Evolutionary conservation across 345 rosid species (phyloP), one percentile per base, ranked within the genome.

Genomic region (Murraya koenigii): DNA sequence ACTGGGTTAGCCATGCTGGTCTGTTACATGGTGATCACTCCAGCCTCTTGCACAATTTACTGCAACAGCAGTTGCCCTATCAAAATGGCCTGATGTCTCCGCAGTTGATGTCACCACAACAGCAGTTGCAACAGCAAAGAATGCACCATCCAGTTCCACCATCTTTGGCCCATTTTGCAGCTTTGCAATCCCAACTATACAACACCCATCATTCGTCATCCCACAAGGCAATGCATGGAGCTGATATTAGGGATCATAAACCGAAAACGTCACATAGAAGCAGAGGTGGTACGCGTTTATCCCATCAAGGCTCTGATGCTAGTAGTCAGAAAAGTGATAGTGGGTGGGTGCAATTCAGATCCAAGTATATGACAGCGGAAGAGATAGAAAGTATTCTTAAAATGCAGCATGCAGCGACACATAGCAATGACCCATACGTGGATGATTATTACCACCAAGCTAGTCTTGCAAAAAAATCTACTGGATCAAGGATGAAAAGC

Each of bases 401-500:
- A 83, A 94, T 96, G 97, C 99, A 96, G 90, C 98, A 91, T 82
- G 89, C 94, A 13, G 86, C 94, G 32, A 87, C 92, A 0, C 97
- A 96, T 85, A 84, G 90, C 78, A 94, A 78, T 72, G 98, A 94
- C 75, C 95, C 94, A 4, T 96, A 96, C 59, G 71, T 92, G 26
- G 94, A 94, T 84, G 99, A 96, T 85, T 96, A 96, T 78, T 96
- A 96, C 82, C 97, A 92, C 78, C 99, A 92, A 86, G 99, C 99
- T 80, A 81, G 89, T 62, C 95, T 96, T 77, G 91, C 91, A 3
- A 90, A 88, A 79, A 89, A 80, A 49, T 84, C 90, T 28, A 5
- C 86, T 0, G 97, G 93, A 63, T 82, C 96, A n/a, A 87, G 93
- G 83, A 20, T 52, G 9, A 91, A 89, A 84, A 75, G 77, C 52